A percentile compares a stretch with the other conserved stretches of the same genome.
These are phyloP conservation scores for Arachnomyces sp. DNA, from an alignment of 2,329 filamentous ascomycete species.

Conservation along the genomic window DNA sequence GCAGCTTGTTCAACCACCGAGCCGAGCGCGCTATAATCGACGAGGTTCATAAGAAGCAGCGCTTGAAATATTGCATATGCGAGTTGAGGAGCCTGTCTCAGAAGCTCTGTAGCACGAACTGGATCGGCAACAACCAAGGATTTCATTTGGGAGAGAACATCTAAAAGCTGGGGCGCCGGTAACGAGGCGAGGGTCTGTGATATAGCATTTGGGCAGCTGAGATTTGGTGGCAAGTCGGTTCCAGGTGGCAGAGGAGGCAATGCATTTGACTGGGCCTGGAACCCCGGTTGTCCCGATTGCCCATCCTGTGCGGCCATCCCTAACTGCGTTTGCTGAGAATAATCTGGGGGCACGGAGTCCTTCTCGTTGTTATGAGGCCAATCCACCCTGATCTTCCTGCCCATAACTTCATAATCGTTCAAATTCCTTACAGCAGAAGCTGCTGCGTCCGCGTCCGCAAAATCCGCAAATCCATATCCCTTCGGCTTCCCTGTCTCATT, in stretches of 20 bases:
- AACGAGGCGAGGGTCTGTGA: constrained; percentile 82
- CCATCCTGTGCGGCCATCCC: constrained; percentile 29
- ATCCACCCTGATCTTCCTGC: constrained; percentile 86
- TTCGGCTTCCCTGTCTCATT: constrained; percentile 90
- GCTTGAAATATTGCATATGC: constrained; percentile 94
- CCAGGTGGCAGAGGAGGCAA: constrained; percentile 79
- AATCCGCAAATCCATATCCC: constrained; percentile 95
- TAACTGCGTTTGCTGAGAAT: constrained; percentile 33
- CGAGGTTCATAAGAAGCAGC: constrained; percentile 82
- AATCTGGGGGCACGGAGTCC: constrained; percentile 52
- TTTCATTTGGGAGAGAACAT: constrained; percentile 93
- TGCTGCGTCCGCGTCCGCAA: constrained; percentile 83
- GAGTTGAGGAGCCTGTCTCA: constrained; percentile 84
- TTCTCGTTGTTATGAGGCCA: constrained; percentile 88
- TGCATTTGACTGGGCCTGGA: too few relatives aligned
- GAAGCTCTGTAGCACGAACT: constrained; percentile 72
- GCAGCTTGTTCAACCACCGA: constrained; percentile 64
- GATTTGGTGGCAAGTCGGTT: constrained; percentile 71
- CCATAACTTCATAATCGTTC: constrained; percentile 93
- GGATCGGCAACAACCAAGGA: constrained; percentile 75
- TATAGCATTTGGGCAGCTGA: constrained; percentile 83
- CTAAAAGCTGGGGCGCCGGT: constrained; percentile 79
- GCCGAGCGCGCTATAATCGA: constrained; percentile 74
- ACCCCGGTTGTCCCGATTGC: constrained; percentile 31
- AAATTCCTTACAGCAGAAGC: constrained; percentile 91